These are phyloP conservation scores for Calonectria hawksworthii DNA, from an alignment of 2,329 filamentous ascomycete genomes.

Conservation along the genomic window DNA sequence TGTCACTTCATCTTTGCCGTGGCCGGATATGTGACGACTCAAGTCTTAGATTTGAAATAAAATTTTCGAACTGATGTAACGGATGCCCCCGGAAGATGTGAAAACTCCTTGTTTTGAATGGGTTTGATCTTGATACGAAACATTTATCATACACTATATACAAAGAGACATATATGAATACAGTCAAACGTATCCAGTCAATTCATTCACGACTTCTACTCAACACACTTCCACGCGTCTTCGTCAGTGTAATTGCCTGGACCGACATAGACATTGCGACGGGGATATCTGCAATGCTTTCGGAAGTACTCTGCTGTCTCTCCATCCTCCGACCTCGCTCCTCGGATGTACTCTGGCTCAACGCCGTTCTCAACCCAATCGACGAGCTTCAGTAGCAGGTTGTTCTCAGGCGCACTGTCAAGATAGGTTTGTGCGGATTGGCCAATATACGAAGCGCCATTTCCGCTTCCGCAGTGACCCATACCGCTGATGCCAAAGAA, in stretches of 20 bases:
- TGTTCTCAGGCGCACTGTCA: constrained; percentile 52
- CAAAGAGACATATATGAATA: background rate
- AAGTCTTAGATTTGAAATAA: too few relatives aligned
- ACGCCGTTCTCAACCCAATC: constrained; percentile 61
- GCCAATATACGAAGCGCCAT: constrained; percentile 56
- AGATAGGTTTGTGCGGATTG: constrained; percentile 35
- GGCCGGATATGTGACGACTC: too few relatives aligned
- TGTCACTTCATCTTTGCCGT: too few relatives aligned
- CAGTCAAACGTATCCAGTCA: background rate
- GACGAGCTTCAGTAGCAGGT: constrained; percentile 62
- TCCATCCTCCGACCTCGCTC: constrained; percentile 51
- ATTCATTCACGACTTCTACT: background rate
- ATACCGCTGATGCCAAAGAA: constrained; percentile 68
- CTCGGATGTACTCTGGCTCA: constrained; percentile 57
- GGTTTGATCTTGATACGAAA: background rate
- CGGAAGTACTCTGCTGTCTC: constrained; percentile 41
- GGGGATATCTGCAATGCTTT: constrained; percentile 52
- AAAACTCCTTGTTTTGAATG: background rate
- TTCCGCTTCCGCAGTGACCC: constrained; percentile 62
- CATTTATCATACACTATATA: background rate
- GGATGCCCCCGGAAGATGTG: background rate
- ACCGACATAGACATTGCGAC: constrained; percentile 48
- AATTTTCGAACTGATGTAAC: too few relatives aligned
- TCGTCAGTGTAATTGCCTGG: constrained; percentile 42
- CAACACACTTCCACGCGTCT: constrained; percentile 49